Conservation (phyloP, 106 monocot species). For the Dactylorhiza incarnata region DNA sequence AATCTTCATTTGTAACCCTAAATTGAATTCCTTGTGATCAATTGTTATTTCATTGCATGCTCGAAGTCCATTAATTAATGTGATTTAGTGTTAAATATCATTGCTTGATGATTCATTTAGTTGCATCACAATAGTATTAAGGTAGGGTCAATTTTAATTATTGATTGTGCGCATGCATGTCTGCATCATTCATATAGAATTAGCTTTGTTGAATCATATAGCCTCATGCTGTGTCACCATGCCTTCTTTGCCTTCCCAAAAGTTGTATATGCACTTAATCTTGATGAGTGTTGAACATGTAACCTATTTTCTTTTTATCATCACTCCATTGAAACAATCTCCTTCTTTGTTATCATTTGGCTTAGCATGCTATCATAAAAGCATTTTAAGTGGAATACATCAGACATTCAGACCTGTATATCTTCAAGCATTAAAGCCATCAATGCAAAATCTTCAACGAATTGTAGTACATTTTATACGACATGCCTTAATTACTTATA, state of each 20-base stretch:
- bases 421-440: background rate
- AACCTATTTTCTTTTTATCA: background rate
- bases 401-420: background rate
- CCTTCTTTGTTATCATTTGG: background rate
- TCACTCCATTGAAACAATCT: background rate
- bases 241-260: background rate
- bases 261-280: background rate
- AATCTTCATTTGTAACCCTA: too few species aligned
- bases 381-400: background rate
- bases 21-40: too few species aligned
- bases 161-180: too few species aligned
- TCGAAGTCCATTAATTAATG: too few species aligned
- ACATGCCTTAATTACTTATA: constrained; percentile 1
- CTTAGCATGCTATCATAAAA: background rate
- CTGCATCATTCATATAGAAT: too few species aligned
- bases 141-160: too few species aligned
- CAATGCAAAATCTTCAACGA: too few species aligned
- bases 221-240: background rate
- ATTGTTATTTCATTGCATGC: too few species aligned
- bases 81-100: too few species aligned
- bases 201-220: too few species aligned
- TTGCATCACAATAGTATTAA: too few species aligned
- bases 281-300: background rate
- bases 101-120: too few species aligned
- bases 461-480: background rate